Conservation (phyloP, 768 basidiomycete species). For the Kwoniella botswanensis region DNA sequence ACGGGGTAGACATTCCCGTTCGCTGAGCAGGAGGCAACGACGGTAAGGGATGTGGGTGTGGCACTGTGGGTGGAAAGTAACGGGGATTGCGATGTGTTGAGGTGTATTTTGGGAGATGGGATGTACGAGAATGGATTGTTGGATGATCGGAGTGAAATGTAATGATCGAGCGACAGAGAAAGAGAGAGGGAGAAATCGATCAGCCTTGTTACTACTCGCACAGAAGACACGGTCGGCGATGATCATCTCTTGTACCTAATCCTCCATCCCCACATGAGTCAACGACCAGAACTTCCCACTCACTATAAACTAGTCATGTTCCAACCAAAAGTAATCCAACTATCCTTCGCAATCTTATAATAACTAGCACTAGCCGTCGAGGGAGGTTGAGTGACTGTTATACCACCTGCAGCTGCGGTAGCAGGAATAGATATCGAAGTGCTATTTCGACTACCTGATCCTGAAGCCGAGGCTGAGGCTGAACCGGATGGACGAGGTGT, state of each 20-base stretch:
- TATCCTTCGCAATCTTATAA: slow-evolving; percentile 79
- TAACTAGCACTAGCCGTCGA: slow-evolving; percentile 76
- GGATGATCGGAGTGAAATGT: background rate
- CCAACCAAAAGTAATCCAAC: slow-evolving; percentile 87
- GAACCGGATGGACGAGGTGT: slow-evolving; percentile 7
- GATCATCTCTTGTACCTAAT: too few relatives aligned
- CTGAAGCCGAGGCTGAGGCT: slow-evolving; percentile 12
- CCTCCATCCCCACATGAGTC: too few relatives aligned
- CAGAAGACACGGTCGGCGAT: too few relatives aligned
- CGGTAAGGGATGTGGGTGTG: slow-evolving; percentile 75
- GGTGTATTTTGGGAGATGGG: too few relatives aligned
- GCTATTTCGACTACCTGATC: slow-evolving; percentile 8
- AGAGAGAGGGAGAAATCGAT: background rate
- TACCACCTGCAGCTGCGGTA: slow-evolving; percentile 56
- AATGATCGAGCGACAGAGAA: background rate
- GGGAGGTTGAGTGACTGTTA: slow-evolving; percentile 67
- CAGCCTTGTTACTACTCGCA: too few relatives aligned
- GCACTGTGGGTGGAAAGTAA: slow-evolving; percentile 47
- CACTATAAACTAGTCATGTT: slow-evolving; percentile 75
- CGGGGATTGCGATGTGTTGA: background rate
- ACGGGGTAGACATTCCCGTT: slow-evolving; percentile 91
- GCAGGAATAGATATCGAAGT: slow-evolving; percentile 52
- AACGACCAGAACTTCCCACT: slow-evolving; percentile 20
- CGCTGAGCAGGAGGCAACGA: slow-evolving; percentile 74
- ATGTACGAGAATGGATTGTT: background rate